phyloP scores from a whole-genome alignment of 106 monocot species.

The Hemerocallis citrina region DNA sequence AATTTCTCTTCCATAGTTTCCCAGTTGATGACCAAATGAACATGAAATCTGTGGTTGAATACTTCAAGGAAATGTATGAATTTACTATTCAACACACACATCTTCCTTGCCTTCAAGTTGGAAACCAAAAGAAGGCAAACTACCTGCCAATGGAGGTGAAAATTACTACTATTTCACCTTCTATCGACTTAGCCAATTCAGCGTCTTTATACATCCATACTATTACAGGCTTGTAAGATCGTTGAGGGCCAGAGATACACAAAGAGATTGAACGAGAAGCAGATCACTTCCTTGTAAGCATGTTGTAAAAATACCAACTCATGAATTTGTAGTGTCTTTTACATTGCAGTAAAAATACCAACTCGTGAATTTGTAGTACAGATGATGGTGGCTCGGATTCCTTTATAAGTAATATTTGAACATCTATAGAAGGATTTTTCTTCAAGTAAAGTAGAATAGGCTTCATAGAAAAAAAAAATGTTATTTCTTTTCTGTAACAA shows the following conservation, averaged over 20 bases:
- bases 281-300: conserved; percentile 86
- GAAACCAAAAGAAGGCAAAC: conserved; percentile 85
- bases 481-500: no score
- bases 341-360: no score
- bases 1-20: conserved; percentile 42
- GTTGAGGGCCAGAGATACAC: conserved; percentile 87
- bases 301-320: no score
- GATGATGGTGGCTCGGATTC: no score
- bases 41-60: conserved; percentile 96
- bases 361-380: no score
- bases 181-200: not conserved
- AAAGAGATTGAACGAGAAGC: conserved; percentile 83
- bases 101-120: conserved; percentile 90
- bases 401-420: no score
- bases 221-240: conserved; percentile 80
- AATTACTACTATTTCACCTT: not conserved
- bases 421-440: no score
- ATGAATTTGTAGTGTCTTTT: no score
- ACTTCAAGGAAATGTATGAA: conserved; percentile 91
- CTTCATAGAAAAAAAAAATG: no score
- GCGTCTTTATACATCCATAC: not conserved
- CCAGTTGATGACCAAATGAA: conserved; percentile 95
- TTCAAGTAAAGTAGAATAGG: no score
- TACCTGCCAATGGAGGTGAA: conserved; percentile 93
- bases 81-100: conserved; percentile 70